phyloP scores from a whole-genome alignment of 176 grass and related monocot species.

The Guadua angustifolia region DNA sequence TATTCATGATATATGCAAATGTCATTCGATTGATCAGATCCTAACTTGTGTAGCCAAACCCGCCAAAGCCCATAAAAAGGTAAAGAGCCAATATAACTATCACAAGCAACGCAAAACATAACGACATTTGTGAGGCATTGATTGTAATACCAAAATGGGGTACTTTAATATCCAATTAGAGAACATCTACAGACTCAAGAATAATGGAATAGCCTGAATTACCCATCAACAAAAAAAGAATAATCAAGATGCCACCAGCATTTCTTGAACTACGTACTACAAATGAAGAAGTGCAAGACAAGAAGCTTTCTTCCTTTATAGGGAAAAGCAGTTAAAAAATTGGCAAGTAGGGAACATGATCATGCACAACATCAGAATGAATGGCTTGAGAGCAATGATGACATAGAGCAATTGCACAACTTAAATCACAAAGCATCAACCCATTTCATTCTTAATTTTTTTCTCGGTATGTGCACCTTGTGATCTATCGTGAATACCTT shows the following conservation, averaged over 20 bases:
- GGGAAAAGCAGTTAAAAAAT: neutral
- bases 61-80: slow-evolving; percentile 51
- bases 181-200: neutral
- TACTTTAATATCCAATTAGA: neutral
- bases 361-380: neutral
- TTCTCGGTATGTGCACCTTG: neutral
- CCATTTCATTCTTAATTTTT: neutral
- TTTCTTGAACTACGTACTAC: neutral
- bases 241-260: neutral
- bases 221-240: too few species aligned
- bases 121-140: neutral
- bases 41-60: slow-evolving; percentile 83
- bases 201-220: neutral
- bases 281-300: neutral
- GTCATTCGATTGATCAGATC: slow-evolving; percentile 74
- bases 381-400: neutral
- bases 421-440: neutral
- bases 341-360: neutral
- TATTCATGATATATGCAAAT: slow-evolving; percentile 82
- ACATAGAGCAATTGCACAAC: neutral
- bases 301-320: neutral
- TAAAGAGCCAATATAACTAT: slow-evolving; percentile 17
- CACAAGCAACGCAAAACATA: neutral
- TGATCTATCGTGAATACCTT: too few species aligned
- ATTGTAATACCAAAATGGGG: neutral